Evolutionary conservation across 768 basidiomycete genomes (phyloP), one percentile per base, ranked within the genome.

Genomic region (Hericium erinaceus): DNA sequence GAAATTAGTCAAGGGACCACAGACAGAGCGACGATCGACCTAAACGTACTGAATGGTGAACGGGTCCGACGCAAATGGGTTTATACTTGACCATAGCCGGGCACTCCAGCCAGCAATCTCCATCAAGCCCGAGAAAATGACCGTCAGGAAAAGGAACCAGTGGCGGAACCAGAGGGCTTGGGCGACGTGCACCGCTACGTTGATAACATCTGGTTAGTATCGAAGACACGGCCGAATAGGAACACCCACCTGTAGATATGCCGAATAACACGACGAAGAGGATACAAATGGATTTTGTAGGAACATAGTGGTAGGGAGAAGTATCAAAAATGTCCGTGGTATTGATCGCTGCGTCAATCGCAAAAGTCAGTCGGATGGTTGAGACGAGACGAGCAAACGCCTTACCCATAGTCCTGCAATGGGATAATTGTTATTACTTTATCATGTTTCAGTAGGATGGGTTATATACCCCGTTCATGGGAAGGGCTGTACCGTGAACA

Each of bases 91-190:
- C 52, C 52, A 53, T 12, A 53, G 52, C 37, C 52, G 52, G 9
- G 7, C 52, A 33, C 52, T 53, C 52, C 52, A 53, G 18, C 52
- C 52, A 4, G 52, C 39, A 26, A 53, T 28, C 38, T 53, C 52
- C 39, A 39, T 20, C 9, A 28, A n/a, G 12, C 52, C 52, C 4
- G 37, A 37, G 20, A 22, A 33, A 15, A 53, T 24, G 52, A 33
- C 52, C 8, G 52, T 53, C n/a, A 33, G 52, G 37, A 53, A 39
- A 2, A 53, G 16, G 16, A 15, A 53, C 5, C 67, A 64, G 15
- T 58, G 66, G 37, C 65, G 80, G 4, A 58, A 73, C 8, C 62
- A 65, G 7, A 73, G 70, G 0, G 52, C 52, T 39, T 53, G 52
- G 2, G 39, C 54, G 22, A 63, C 4, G 39, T 68, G 67, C 7